Conservation (phyloP, 192 early-diverging fungal species). For the Coemansia furcata region DNA sequence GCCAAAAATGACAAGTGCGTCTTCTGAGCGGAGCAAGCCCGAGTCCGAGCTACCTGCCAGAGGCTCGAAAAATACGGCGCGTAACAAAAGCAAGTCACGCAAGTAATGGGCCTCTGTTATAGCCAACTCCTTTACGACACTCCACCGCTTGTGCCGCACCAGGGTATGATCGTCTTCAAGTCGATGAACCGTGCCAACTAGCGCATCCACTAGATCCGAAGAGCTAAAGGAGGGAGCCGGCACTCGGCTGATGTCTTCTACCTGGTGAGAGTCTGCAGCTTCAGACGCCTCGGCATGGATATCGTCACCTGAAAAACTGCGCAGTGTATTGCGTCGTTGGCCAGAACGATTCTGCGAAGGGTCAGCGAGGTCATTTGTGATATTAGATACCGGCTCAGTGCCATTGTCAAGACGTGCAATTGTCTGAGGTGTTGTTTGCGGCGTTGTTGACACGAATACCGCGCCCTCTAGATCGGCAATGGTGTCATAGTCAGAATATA, state of each 20-base stretch:
- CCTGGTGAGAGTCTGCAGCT: neutral
- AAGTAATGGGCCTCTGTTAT: conserved; percentile 73
- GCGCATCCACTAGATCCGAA: conserved; percentile 40
- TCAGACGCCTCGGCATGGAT: neutral
- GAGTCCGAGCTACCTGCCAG: conserved; percentile 46
- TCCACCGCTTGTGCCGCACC: conserved; percentile 59
- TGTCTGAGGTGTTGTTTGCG: conserved; percentile 11
- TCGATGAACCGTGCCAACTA: conserved; percentile 42
- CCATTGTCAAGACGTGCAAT: conserved; percentile 7
- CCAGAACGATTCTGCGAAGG: neutral
- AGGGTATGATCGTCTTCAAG: conserved; percentile 48
- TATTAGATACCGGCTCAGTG: neutral
- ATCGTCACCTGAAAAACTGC: neutral
- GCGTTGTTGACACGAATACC: neutral
- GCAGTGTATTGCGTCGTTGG: neutral
- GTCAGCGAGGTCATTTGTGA: neutral
- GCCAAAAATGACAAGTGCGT: conserved; percentile 71
- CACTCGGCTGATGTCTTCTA: neutral
- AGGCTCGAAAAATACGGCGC: conserved; percentile 66
- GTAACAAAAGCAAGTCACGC: conserved; percentile 72
- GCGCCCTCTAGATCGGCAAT: conserved; percentile 4
- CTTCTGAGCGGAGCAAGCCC: conserved; percentile 54
- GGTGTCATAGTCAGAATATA: conserved; percentile 2
- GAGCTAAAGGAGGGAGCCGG: conserved; percentile 22
- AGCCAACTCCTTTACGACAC: conserved; percentile 73